phyloP scores from a whole-genome alignment of 2,329 filamentous ascomycete genomes.

The Neonectria magnoliae region DNA sequence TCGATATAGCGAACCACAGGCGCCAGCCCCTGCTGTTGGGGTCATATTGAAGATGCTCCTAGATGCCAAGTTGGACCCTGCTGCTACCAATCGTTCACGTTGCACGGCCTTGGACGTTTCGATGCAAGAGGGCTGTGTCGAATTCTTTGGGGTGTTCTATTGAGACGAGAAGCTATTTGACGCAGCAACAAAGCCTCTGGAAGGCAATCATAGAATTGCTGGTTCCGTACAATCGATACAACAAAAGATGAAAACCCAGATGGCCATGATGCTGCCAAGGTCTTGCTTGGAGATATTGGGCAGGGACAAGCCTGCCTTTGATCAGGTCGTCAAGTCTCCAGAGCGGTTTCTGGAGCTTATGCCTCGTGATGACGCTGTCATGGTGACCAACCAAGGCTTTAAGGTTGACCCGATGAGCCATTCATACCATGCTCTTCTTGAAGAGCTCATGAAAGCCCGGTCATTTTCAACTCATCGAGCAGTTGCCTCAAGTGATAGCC shows the following conservation, averaged over 20 bases:
- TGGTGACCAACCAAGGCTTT: conserved; percentile 9
- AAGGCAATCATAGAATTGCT: background rate
- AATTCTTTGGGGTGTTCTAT: conserved; percentile 24
- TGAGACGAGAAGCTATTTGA: conserved; percentile 17
- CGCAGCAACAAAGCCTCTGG: background rate
- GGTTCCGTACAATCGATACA: background rate
- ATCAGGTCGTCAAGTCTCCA: background rate
- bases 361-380: background rate
- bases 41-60: conserved; percentile 28
- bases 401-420: background rate
- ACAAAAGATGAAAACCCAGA: conserved; percentile 17
- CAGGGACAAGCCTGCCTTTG: conserved; percentile 1
- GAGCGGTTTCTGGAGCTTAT: background rate
- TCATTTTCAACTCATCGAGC: conserved; percentile 10
- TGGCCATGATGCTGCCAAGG: conserved; percentile 23
- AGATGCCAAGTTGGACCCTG: conserved; percentile 1
- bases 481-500: background rate
- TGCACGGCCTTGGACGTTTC: conserved; percentile 32
- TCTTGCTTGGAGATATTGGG: background rate
- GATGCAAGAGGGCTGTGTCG: conserved; percentile 16
- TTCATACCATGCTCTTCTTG: conserved; percentile 5
- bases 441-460: conserved; percentile 15
- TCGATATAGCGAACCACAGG: background rate
- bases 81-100: background rate
- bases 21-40: background rate